phyloP scores from a whole-genome alignment of 2,329 filamentous ascomycete species.

The Talaromyces sp. region DNA sequence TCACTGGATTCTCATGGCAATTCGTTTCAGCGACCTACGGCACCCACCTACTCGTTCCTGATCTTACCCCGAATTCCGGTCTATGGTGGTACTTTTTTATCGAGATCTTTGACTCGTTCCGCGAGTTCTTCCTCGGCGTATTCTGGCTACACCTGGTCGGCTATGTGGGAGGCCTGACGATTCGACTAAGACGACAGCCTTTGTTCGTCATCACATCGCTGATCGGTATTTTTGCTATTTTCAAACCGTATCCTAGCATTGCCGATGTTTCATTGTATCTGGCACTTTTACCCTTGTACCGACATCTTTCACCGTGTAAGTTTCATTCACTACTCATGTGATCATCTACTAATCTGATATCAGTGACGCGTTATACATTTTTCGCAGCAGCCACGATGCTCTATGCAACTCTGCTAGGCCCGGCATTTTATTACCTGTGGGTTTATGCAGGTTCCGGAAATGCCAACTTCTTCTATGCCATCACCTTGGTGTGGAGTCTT shows the following conservation, averaged over 20 bases:
- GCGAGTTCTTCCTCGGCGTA: slow-evolving; percentile 92
- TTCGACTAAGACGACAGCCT: slow-evolving; percentile 79
- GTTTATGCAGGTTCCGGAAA: slow-evolving; percentile 97
- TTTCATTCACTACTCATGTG: slow-evolving; percentile 13
- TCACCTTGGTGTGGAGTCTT: slow-evolving; percentile 96
- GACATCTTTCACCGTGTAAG: slow-evolving; percentile 82
- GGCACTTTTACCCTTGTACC: slow-evolving; percentile 74
- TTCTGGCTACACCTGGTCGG: slow-evolving; percentile 94
- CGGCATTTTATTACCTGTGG: slow-evolving; percentile 96
- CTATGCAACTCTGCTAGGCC: slow-evolving; percentile 83
- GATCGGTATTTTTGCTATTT: slow-evolving; percentile 85
- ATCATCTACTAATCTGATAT: not conserved
- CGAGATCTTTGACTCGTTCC: slow-evolving; percentile 98
- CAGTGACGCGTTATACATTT: slow-evolving; percentile 90
- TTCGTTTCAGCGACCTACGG: slow-evolving; percentile 89
- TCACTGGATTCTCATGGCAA: slow-evolving; percentile 77
- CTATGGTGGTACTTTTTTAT: slow-evolving; percentile 99
- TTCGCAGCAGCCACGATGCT: slow-evolving; percentile 76
- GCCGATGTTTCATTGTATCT: slow-evolving; percentile 85
- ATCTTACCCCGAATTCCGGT: slow-evolving; percentile 90
- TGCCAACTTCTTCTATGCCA: slow-evolving; percentile 99
- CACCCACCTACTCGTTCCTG: slow-evolving; percentile 82
- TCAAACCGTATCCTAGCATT: slow-evolving; percentile 95
- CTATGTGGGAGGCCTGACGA: slow-evolving; percentile 80
- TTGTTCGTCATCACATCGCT: slow-evolving; percentile 80